phyloP scores from a whole-genome alignment of 2,329 filamentous ascomycete species.

The Ceratocystis colombiana region DNA sequence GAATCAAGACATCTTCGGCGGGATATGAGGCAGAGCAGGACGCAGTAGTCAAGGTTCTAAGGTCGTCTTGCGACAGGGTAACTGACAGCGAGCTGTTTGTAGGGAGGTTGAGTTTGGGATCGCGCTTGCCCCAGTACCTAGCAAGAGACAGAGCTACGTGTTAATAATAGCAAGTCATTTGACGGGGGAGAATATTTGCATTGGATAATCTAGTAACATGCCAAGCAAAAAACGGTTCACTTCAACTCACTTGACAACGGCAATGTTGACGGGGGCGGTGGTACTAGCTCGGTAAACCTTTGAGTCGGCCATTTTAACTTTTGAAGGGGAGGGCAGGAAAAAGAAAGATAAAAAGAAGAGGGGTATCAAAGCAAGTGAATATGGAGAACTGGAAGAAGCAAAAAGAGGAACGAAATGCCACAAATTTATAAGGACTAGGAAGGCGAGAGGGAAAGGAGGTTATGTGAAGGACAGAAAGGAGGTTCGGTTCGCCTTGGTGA shows the following conservation, averaged over 20 bases:
- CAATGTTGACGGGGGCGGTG: constrained; percentile 95
- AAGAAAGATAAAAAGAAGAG: not conserved
- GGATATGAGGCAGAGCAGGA: constrained; percentile 69
- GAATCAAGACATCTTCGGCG: constrained; percentile 58
- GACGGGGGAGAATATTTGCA: constrained; percentile 15
- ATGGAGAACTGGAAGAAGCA: not conserved
- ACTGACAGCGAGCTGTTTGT: constrained; percentile 97
- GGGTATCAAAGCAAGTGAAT: constrained; percentile 1
- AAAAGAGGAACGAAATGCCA: not conserved
- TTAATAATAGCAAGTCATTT: not conserved
- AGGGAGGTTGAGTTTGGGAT: constrained; percentile 84
- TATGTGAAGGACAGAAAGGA: not conserved
- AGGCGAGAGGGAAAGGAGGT: not conserved
- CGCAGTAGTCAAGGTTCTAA: constrained; percentile 92
- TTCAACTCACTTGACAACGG: constrained; percentile 71
- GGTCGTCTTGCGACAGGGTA: constrained; percentile 84
- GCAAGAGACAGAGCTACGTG: constrained; percentile 8
- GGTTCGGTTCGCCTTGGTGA: not conserved
- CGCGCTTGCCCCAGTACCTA: constrained; percentile 90
- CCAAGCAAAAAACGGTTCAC: not conserved
- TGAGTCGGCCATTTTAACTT: constrained; percentile 37
- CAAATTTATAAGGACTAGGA: not conserved
- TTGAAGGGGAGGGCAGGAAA: not conserved
- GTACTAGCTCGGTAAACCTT: constrained; percentile 84
- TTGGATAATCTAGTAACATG: not conserved